Conservation (phyloP, 2,329 filamentous ascomycete genomes). For the Nemania diffusa region DNA sequence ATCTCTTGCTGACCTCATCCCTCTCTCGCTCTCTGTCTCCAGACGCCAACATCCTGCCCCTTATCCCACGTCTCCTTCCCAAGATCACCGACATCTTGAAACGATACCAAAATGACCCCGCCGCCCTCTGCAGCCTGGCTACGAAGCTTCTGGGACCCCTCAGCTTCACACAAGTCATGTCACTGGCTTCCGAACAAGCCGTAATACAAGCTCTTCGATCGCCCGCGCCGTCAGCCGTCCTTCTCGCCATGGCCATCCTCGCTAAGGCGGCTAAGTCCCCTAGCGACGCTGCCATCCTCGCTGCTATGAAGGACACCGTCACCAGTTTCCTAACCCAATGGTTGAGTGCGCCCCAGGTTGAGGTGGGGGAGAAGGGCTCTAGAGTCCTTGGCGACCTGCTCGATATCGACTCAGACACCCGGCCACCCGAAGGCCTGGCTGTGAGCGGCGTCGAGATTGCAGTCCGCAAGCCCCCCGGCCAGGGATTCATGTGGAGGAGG, state of each 20-base stretch:
- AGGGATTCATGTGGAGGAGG: constrained; percentile 64
- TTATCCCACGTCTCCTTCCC: constrained; percentile 65
- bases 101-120: constrained; percentile 61
- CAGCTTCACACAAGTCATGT: constrained; percentile 61
- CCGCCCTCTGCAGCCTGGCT: constrained; percentile 62
- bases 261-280: constrained; percentile 63
- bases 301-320: constrained; percentile 60
- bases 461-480: constrained; percentile 56
- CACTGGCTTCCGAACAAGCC: constrained; percentile 61
- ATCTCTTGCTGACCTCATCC: constrained; percentile 14
- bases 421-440: constrained; percentile 43
- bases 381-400: constrained; percentile 64
- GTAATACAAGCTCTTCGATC: constrained; percentile 65
- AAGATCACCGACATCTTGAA: constrained; percentile 64
- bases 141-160: constrained; percentile 67
- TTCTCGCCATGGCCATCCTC: constrained; percentile 67
- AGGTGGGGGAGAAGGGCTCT: constrained; percentile 65
- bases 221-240: constrained; percentile 64
- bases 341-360: constrained; percentile 64
- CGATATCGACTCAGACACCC: constrained; percentile 63
- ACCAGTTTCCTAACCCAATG: constrained; percentile 61
- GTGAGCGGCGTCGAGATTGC: constrained; percentile 53
- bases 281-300: constrained; percentile 61
- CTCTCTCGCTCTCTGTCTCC: not conserved
- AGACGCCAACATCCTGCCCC: constrained; percentile 63